Conservation (phyloP, 331 rosid species). For the Quercus tomentella region DNA sequence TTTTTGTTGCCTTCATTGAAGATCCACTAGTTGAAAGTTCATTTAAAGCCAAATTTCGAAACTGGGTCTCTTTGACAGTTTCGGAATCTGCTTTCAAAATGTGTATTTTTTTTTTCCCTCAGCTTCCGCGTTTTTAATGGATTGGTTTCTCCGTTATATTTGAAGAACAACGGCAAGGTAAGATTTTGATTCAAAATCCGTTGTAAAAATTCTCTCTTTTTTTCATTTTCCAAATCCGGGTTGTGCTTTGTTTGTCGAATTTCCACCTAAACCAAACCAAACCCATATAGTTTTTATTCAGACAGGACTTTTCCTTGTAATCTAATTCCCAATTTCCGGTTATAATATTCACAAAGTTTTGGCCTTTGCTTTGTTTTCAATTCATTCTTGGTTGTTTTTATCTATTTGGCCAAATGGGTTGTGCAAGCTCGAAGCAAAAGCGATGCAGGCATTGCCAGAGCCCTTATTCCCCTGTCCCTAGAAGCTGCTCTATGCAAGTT, state of each 20-base stretch:
- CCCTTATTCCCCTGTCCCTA: conserved; percentile 46
- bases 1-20: not conserved
- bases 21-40: not conserved
- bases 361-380: not conserved
- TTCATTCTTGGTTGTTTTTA: conserved; percentile 12
- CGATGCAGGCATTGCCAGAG: conserved; percentile 62
- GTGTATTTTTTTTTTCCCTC: not conserved
- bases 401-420: conserved; percentile 58
- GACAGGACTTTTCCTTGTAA: conserved; percentile 10
- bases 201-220: not conserved
- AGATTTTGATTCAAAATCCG: not conserved
- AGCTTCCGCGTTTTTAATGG: not conserved
- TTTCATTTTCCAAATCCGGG: not conserved
- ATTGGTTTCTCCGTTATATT: not conserved
- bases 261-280: not conserved
- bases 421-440: conserved; percentile 69
- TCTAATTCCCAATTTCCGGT: not conserved
- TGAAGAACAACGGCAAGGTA: not conserved
- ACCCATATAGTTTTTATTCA: conserved; percentile 14
- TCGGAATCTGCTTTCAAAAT: not conserved
- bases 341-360: not conserved
- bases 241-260: not conserved
- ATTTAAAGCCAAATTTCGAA: conserved; percentile 4
- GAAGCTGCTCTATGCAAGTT: conserved; percentile 78
- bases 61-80: conserved; percentile 11